A percentile compares a stretch with the other conserved stretches of the same genome.
Evolutionary conservation across 257 asterid species (phyloP).

Genomic region (Cynanchum wilfordii): DNA sequence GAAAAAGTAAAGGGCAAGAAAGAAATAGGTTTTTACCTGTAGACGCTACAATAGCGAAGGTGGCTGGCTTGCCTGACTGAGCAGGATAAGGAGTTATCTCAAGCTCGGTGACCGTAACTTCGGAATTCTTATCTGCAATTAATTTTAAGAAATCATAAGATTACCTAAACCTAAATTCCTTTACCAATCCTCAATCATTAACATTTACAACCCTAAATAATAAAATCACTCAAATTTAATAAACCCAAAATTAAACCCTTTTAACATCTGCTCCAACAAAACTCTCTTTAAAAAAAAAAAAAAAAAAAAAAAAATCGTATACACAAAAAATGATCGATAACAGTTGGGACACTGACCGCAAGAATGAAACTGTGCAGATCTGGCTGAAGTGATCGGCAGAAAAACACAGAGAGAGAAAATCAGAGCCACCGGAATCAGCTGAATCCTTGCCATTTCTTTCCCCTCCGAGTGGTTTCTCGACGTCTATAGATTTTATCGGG

Average conservation of each 20-base stretch:
- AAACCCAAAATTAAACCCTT: slow-evolving; percentile 5
- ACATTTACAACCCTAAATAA: neutral
- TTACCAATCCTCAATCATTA: neutral
- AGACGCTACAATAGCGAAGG: slow-evolving; percentile 59
- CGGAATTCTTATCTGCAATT: slow-evolving; percentile 48
- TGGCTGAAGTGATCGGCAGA: slow-evolving; percentile 32
- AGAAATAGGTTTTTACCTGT: slow-evolving; percentile 35
- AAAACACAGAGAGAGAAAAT: slow-evolving; percentile 26
- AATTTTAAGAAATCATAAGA: neutral
- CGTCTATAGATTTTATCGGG: neutral
- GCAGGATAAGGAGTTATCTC: slow-evolving; percentile 74
- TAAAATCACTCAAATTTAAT: neutral
- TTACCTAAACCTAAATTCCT: neutral
- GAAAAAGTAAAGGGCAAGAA: neutral
- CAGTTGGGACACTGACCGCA: slow-evolving; percentile 28
- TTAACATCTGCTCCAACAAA: neutral
- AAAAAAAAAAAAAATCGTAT: too few species aligned
- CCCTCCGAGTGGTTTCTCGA: neutral
- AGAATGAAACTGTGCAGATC: slow-evolving; percentile 19
- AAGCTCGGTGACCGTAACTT: slow-evolving; percentile 59
- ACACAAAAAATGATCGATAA: neutral
- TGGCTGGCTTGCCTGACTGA: slow-evolving; percentile 43
- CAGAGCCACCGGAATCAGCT: slow-evolving; percentile 12
- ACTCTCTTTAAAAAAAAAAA: neutral
- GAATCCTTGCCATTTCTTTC: slow-evolving; percentile 28